Evolutionary conservation across 441 rosid species (phyloP).

Genomic region (Bocquillonia castaneifolia): DNA sequence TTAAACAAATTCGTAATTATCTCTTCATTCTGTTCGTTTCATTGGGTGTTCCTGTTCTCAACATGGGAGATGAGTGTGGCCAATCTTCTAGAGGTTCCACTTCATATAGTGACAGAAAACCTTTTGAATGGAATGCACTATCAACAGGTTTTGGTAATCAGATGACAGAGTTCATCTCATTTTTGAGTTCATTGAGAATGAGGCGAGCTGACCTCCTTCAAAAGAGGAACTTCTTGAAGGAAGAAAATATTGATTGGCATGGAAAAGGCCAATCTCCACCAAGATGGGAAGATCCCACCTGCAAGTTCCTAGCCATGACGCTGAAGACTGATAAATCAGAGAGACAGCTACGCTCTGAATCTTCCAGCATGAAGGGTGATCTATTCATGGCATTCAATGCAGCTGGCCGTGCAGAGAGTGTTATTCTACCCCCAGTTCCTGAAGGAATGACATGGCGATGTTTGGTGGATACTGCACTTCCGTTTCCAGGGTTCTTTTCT

Average conservation of each 20-base stretch:
- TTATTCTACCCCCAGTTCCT: slow-evolving; percentile 48
- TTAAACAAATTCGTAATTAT: slow-evolving; percentile 79
- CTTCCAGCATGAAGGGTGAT: slow-evolving; percentile 38
- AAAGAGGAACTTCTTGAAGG: slow-evolving; percentile 48
- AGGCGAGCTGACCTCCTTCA: slow-evolving; percentile 71
- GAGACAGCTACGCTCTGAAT: slow-evolving; percentile 28
- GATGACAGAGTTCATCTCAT: slow-evolving; percentile 64
- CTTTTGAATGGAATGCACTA: slow-evolving; percentile 64
- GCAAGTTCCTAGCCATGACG: slow-evolving; percentile 65
- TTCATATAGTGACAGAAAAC: slow-evolving; percentile 44
- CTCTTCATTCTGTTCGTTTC: slow-evolving; percentile 71
- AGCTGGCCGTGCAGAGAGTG: slow-evolving; percentile 36
- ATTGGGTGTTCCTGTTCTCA: slow-evolving; percentile 76
- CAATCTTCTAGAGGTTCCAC: slow-evolving; percentile 67
- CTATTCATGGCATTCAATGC: slow-evolving; percentile 68
- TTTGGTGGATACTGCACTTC: slow-evolving; percentile 74
- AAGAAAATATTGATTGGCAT: slow-evolving; percentile 71
- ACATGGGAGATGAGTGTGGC: slow-evolving; percentile 96
- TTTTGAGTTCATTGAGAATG: slow-evolving; percentile 53
- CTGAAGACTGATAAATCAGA: slow-evolving; percentile 50
- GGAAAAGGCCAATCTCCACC: slow-evolving; percentile 66
- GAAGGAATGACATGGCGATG: slow-evolving; percentile 62
- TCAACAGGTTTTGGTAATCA: slow-evolving; percentile 62
- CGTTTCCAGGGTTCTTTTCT: slow-evolving; percentile 75
- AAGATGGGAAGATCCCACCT: slow-evolving; percentile 62